Evolutionary conservation across 345 rosid genomes (phyloP), one percentile per base, ranked within the genome.

Genomic region (Moricandia moricandioides): DNA sequence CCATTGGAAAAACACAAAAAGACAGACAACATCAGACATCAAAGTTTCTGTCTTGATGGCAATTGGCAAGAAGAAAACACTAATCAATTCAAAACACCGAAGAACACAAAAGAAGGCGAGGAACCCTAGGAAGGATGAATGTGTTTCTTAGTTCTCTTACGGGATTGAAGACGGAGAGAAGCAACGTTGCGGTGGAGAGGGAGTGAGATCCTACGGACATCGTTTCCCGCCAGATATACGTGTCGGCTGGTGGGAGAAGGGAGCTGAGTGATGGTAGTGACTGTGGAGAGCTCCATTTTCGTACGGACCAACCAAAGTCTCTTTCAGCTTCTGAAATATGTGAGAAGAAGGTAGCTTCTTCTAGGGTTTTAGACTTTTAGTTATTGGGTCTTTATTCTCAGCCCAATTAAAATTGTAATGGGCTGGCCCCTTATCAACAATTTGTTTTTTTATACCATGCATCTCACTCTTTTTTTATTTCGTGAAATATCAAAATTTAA

Each of bases 241-340:
- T 33, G 78, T 70, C 52, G 69, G 31, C 10, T 54, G 33, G 6
- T n/a, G 18, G 4, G 29, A 29, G 18, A 56, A 65, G 85, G 81
- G 26, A 79, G 65, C 47, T 26, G 80, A 40, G 64, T 73, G 62
- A 83, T 11, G 17, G 77, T 45, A 7, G 70, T 79, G 16, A 52
- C 40, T 1, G 76, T 67, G 45, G 82, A 73, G 31, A 83, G 85
- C 83, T 83, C 91, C 91, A 87, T 87, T 60, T 55, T 30, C 52
- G 59, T 35, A 64, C 62, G 30, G 74, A 76, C 14, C 1, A 10
- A 16, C 18, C 11, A 18, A 1, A 2, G 61, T 27, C 16, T 3
- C 2, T 40, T 51, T 57, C 4, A n/a, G 3, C 14, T 5, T 8
- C 24, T 7, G 47, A 31, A 4, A 16, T 5, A 12, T 27, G 39